Conservation (phyloP, 164 flowering plant species). For the Aristolochia fimbriata region DNA sequence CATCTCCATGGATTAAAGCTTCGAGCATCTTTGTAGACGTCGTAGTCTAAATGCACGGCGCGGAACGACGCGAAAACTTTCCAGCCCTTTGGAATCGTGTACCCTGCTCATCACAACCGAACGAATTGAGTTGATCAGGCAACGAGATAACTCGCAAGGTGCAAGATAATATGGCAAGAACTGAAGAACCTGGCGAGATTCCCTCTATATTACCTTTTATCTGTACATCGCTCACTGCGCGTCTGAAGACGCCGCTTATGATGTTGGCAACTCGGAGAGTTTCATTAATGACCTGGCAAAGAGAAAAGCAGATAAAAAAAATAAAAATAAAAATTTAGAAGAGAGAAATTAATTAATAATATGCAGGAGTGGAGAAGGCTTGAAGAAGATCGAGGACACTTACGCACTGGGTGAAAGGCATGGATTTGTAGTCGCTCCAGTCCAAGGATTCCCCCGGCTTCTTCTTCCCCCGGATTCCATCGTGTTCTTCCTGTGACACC, state of each 20-base stretch:
- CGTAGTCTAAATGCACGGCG: conserved; percentile 76
- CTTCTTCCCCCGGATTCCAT: conserved; percentile 50
- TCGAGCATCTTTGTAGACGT: conserved; percentile 76
- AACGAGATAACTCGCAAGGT: too few species aligned
- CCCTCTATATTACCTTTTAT: conserved; percentile 45
- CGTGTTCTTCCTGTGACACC: conserved; percentile 69
- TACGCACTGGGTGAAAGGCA: conserved; percentile 96
- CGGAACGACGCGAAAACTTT: conserved; percentile 83
- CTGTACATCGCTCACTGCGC: conserved; percentile 52
- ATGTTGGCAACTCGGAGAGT: conserved; percentile 84
- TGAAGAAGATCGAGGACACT: conserved; percentile 10
- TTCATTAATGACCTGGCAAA: conserved; percentile 89
- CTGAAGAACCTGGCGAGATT: too few species aligned
- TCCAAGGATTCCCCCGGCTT: conserved; percentile 25
- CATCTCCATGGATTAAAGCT: conserved; percentile 96
- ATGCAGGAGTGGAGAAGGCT: too few species aligned
- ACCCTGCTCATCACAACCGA: too few species aligned
- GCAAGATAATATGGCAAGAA: too few species aligned
- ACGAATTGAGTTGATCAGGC: too few species aligned
- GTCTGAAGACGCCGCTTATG: conserved; percentile 84
- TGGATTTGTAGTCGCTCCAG: conserved; percentile 89
- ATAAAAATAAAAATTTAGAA: not conserved
- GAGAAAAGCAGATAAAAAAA: too few species aligned
- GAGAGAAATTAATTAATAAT: too few species aligned
- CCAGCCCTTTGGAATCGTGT: conserved; percentile 89